Base-by-base conservation (phyloP, 2,329 filamentous ascomycete genomes). In the Botryosphaeria dothidea region DNA sequence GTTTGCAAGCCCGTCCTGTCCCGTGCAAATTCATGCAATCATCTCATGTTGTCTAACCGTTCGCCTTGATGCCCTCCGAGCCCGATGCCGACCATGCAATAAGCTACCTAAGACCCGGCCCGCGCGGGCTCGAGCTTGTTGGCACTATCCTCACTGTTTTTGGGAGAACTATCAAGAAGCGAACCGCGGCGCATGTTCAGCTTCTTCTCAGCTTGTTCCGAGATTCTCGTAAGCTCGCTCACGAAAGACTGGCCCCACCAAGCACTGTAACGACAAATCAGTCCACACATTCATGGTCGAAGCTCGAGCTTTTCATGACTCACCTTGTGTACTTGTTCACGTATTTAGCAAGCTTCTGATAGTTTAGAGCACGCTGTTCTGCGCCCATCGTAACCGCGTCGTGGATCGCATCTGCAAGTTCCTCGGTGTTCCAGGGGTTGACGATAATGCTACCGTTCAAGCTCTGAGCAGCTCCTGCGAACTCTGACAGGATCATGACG, bases 401-500 rank as follows among this genome's bases (percentile, higher is more conserved):
- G 78, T 97, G 91, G 70, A 98, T 93, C 5, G 93, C 92, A 72
- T 93, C 92, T 45, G 94, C 93, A 41, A 98, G 83, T 78, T 98
- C 94, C 75, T 97, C 93, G 0, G 93, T 97, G 77, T 98, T 98
- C 95, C 95, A 99, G 0, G 95, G 95, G 79, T 99, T 99, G 73
- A 98, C 92, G 62, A 98, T 93, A 60, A 98, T 84, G 71, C 92
- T 93, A 67, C 94, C 94, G 70, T 96, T 97, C 65, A 99, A 85
- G 68, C 91, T 95, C 79, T 98, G 95, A 0, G 95, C 94, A 7
- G 95, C 95, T 48, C 95, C 95, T 0, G 95, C 93, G 75, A 99
- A 98, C 77, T 99, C 95, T 54, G 93, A 97, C 34, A 99, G 86
- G 64, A 99, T 93, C 87, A 99, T 90, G 67, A 92, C 90, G 66